Evolutionary conservation across 345 rosid genomes (phyloP).

Genomic region (Hibiscus tridactylites): DNA sequence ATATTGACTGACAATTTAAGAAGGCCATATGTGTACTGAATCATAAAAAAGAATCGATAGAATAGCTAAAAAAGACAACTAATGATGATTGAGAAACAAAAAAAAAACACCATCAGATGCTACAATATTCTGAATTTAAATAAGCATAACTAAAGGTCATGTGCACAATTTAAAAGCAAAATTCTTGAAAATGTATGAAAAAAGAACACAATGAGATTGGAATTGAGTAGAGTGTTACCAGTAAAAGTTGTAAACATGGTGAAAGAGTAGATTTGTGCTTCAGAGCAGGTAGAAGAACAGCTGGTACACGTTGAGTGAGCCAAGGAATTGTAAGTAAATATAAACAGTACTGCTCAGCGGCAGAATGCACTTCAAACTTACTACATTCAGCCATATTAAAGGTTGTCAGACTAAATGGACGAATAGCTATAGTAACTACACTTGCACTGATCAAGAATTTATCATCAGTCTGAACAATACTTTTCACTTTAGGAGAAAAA

Average conservation of each 20-base stretch:
- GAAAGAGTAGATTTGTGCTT: conserved; percentile 67
- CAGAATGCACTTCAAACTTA: conserved; percentile 23
- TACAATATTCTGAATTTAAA: background rate
- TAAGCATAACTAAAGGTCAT: conserved; percentile 4
- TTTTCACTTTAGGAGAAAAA: conserved; percentile 18
- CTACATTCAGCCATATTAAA: conserved; percentile 23
- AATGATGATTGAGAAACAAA: background rate
- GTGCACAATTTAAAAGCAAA: background rate
- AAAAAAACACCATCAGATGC: background rate
- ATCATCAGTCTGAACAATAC: conserved; percentile 43
- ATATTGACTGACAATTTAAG: background rate
- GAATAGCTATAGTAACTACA: conserved; percentile 69
- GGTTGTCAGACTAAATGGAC: conserved; percentile 56
- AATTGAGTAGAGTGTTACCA: conserved; percentile 52
- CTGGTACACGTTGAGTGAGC: conserved; percentile 63
- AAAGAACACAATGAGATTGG: background rate
- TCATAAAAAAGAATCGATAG: background rate
- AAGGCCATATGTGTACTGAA: background rate
- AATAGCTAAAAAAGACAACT: background rate
- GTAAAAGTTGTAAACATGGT: conserved; percentile 56
- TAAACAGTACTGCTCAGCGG: conserved; percentile 47
- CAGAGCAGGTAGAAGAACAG: conserved; percentile 68
- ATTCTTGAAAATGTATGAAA: background rate
- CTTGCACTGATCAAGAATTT: conserved; percentile 69
- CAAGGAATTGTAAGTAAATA: conserved; percentile 67